Evolutionary conservation across 225 moss, liverwort and hornwort species (phyloP).

Genomic region (Bryum argenteum): DNA sequence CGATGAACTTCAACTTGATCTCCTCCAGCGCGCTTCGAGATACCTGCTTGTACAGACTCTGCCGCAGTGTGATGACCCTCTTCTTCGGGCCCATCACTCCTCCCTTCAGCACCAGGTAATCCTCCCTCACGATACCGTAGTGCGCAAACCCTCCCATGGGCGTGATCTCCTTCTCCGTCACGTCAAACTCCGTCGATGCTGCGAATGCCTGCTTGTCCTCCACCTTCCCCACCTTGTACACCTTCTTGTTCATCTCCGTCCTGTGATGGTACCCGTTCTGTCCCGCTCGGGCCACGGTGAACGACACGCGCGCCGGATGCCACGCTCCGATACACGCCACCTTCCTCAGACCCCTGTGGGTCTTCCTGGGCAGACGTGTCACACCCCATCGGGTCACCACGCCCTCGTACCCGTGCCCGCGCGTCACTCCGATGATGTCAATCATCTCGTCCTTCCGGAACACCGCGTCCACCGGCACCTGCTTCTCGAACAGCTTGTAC

Average conservation of each 20-base stretch:
- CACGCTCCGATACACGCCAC: constrained; percentile 91
- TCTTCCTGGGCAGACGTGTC: constrained; percentile 76
- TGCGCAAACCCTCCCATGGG: constrained; percentile 93
- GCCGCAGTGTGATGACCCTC: constrained; percentile 67
- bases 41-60: constrained; percentile 46
- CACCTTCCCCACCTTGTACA: constrained; percentile 69
- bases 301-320: constrained; percentile 93
- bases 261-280: constrained; percentile 90
- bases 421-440: constrained; percentile 80
- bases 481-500: constrained; percentile 81
- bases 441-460: constrained; percentile 92
- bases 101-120: constrained; percentile 83
- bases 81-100: constrained; percentile 87
- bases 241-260: constrained; percentile 65
- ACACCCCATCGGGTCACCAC: constrained; percentile 88
- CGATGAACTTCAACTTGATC: constrained; percentile 48
- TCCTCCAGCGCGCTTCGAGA: constrained; percentile 64
- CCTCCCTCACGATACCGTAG: constrained; percentile 77
- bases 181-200: constrained; percentile 53
- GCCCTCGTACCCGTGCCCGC: constrained; percentile 79
- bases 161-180: constrained; percentile 80
- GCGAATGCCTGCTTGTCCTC: constrained; percentile 47
- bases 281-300: constrained; percentile 82
- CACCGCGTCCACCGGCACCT: constrained; percentile 67
- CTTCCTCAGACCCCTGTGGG: constrained; percentile 82